These are phyloP conservation scores for Trichoderma guizhouense DNA, from an alignment of 2,329 filamentous ascomycete species.

Conservation along the genomic window DNA sequence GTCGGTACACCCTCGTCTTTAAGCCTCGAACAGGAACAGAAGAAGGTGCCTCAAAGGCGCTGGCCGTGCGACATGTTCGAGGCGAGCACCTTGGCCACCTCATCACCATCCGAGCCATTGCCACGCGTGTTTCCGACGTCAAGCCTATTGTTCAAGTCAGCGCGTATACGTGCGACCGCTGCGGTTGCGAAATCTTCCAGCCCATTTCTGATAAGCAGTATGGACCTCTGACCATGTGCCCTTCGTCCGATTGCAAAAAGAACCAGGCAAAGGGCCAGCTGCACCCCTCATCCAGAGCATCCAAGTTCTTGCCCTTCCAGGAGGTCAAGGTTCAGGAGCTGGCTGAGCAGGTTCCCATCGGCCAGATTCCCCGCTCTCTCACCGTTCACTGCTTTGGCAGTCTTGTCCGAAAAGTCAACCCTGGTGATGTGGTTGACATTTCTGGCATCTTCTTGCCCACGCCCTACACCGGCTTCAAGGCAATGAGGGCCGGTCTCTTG, in stretches of 20 bases:
- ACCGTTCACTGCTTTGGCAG: conserved; percentile 88
- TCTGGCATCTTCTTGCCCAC: conserved; percentile 95
- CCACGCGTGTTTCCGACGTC: conserved; percentile 93
- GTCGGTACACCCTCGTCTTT: conserved; percentile 93
- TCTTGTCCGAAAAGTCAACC: conserved; percentile 81
- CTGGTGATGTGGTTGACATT: conserved; percentile 90
- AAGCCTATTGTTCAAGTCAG: conserved; percentile 98
- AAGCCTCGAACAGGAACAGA: conserved; percentile 78
- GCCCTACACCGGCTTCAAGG: conserved; percentile 98
- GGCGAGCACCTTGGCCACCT: conserved; percentile 90
- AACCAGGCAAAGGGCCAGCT: conserved; percentile 94
- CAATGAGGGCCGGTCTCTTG: conserved; percentile 90
- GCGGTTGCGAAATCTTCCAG: conserved; percentile 96
- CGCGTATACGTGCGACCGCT: conserved; percentile 95
- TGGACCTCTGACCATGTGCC: conserved; percentile 79
- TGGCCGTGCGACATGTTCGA: conserved; percentile 90
- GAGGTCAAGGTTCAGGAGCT: conserved; percentile 98
- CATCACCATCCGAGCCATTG: conserved; percentile 91
- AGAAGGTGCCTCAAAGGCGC: conserved; percentile 58
- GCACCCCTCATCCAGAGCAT: conserved; percentile 90
- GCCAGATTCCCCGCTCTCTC: conserved; percentile 89
- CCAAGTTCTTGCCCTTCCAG: conserved; percentile 96
- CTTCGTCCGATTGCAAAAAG: conserved; percentile 81
- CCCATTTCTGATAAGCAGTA: conserved; percentile 89
- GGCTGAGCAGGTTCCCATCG: conserved; percentile 98